Conservation (phyloP, 495 filamentous ascomycete species). For the Penicillium turbatum region DNA sequence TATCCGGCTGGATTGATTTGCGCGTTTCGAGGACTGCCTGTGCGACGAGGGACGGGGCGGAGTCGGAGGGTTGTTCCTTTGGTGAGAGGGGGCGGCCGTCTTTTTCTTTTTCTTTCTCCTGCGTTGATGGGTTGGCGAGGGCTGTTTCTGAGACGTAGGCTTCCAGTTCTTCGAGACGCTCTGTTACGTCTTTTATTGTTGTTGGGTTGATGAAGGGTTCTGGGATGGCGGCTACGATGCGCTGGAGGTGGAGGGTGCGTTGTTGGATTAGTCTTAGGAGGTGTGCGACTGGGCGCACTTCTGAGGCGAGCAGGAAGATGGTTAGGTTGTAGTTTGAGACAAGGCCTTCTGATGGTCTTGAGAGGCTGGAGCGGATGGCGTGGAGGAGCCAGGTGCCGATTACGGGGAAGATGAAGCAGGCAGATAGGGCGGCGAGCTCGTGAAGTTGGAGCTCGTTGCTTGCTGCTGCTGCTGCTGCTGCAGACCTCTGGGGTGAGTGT, state of each 20-base stretch:
- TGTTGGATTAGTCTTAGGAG: slow-evolving; percentile 73
- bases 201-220: slow-evolving; percentile 35
- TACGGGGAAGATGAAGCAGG: slow-evolving; percentile 76
- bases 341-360: slow-evolving; percentile 75
- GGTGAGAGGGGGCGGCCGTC: not conserved
- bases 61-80: slow-evolving; percentile 8
- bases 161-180: slow-evolving; percentile 70
- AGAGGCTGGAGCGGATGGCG: slow-evolving; percentile 67
- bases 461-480: slow-evolving; percentile 29
- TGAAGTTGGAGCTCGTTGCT: slow-evolving; percentile 65
- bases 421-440: slow-evolving; percentile 66
- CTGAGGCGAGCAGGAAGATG: slow-evolving; percentile 87
- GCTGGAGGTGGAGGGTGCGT: slow-evolving; percentile 80
- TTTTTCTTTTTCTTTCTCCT: not conserved
- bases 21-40: slow-evolving; percentile 59
- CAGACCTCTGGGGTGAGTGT: not conserved
- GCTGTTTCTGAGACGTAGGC: slow-evolving; percentile 46
- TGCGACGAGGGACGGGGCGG: slow-evolving; percentile 30
- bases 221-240: slow-evolving; percentile 54
- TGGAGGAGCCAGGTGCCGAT: slow-evolving; percentile 78
- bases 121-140: not conserved
- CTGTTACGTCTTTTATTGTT: slow-evolving; percentile 53
- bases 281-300: slow-evolving; percentile 76
- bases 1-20: slow-evolving; percentile 66
- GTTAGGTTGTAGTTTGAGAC: slow-evolving; percentile 90